Evolutionary conservation across 768 basidiomycete species (phyloP).

Genomic region (Dioszegia aurantiaca): DNA sequence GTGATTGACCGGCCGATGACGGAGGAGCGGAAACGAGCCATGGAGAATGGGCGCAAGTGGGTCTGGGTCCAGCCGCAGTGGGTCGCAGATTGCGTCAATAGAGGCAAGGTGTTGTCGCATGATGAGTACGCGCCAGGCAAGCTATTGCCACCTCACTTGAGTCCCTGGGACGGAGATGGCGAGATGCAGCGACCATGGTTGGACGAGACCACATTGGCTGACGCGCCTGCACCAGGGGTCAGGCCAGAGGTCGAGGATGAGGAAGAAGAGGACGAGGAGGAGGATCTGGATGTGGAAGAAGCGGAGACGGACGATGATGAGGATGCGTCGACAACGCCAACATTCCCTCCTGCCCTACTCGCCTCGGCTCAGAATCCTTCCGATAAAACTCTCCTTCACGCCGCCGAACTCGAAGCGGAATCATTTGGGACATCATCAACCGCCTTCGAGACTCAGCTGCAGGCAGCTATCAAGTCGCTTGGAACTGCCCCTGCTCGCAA

Average conservation of each 20-base stretch:
- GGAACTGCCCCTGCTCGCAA: constrained; percentile 36
- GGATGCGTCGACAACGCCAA: constrained; percentile 8
- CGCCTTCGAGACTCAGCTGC: constrained; percentile 72
- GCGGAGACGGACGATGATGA: constrained; percentile 51
- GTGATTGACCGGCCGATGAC: constrained; percentile 81
- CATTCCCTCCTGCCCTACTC: constrained; percentile 51
- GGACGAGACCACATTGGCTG: constrained; percentile 23
- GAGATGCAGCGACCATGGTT: constrained; percentile 51
- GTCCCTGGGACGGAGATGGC: constrained; percentile 82
- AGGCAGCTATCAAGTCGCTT: constrained; percentile 55
- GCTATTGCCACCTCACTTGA: constrained; percentile 86
- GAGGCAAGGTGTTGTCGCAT: constrained; percentile 75
- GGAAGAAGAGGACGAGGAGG: constrained; percentile 48
- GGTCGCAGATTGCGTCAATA: constrained; percentile 94
- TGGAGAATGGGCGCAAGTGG: constrained; percentile 64
- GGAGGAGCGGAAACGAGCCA: constrained; percentile 56
- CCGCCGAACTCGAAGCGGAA: constrained; percentile 90
- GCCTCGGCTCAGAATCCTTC: constrained; percentile 55
- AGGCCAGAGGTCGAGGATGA: constrained; percentile 61
- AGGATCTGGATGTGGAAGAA: constrained; percentile 50
- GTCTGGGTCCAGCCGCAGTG: constrained; percentile 96
- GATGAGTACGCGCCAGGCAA: constrained; percentile 81
- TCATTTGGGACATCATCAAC: constrained; percentile 76
- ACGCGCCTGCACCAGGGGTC: constrained; percentile 53
- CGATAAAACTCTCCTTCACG: constrained; percentile 70